phyloP scores from a whole-genome alignment of 2,329 filamentous ascomycete species.

The Fonsecaea erecta region DNA sequence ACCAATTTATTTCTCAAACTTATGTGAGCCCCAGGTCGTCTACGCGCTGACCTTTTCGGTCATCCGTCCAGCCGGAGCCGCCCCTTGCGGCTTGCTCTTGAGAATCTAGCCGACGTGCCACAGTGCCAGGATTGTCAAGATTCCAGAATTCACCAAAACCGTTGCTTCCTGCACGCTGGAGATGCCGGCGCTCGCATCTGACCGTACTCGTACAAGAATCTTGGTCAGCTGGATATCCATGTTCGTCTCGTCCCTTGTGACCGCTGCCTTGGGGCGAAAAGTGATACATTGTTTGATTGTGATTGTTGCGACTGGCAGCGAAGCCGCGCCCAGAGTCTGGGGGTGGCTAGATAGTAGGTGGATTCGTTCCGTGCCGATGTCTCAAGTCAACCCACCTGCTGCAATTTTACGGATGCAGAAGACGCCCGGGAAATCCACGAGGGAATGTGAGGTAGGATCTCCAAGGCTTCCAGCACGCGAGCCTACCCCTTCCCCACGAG shows the following conservation, averaged over 20 bases:
- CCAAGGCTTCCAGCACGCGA: not conserved
- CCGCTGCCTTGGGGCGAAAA: conserved; percentile 10
- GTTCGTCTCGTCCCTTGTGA: conserved; percentile 5
- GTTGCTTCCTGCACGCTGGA: not conserved
- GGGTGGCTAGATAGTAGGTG: not conserved
- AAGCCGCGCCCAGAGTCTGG: conserved; percentile 2
- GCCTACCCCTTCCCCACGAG: not conserved
- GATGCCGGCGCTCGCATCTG: conserved; percentile 1
- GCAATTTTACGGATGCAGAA: not conserved
- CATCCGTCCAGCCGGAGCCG: not conserved
- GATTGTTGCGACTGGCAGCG: conserved; percentile 1
- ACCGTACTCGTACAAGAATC: not conserved
- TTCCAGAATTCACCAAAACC: conserved; percentile 12
- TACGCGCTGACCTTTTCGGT: conserved; percentile 5
- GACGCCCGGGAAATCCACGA: not conserved
- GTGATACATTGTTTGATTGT: conserved; percentile 16
- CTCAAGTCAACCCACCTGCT: not conserved
- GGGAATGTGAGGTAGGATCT: not conserved
- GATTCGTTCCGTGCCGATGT: conserved; percentile 3
- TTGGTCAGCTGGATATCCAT: not conserved
- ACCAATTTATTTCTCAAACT: conserved; percentile 18
- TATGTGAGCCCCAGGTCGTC: not conserved
- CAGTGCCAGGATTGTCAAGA: conserved; percentile 1
- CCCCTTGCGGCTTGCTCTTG: not conserved
- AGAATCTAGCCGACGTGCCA: conserved; percentile 10